Evolutionary conservation across 768 basidiomycete species (phyloP).

Genomic region (Auricularia sp.): DNA sequence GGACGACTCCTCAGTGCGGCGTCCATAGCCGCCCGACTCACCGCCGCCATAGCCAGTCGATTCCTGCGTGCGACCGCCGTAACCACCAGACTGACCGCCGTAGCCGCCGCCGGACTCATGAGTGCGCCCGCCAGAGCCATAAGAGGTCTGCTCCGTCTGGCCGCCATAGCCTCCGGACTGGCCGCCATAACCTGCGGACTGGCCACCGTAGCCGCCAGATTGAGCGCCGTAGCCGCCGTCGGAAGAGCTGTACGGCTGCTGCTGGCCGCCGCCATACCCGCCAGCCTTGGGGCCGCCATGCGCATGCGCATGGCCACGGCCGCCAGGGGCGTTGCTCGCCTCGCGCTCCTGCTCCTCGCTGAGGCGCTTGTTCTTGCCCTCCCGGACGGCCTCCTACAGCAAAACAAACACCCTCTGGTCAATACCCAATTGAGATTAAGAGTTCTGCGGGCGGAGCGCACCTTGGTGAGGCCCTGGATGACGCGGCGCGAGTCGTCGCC

Average conservation of each 20-base stretch:
- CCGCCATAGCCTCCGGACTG: neutral
- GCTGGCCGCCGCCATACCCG: neutral
- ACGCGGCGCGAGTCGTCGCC: slow-evolving; percentile 33
- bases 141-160: slow-evolving; percentile 4
- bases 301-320: neutral
- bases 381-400: slow-evolving; percentile 40
- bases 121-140: slow-evolving; percentile 7
- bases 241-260: neutral
- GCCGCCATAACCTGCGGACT: neutral
- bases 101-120: neutral
- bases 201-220: neutral
- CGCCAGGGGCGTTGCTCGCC: neutral
- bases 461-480: slow-evolving; percentile 45
- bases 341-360: slow-evolving; percentile 31
- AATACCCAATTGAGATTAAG: neutral
- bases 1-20: slow-evolving; percentile 3
- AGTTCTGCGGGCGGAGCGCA: slow-evolving; percentile 10
- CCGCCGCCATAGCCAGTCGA: neutral
- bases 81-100: neutral
- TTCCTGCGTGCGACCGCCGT: neutral
- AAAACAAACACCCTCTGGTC: neutral
- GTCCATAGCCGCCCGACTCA: slow-evolving; percentile 3
- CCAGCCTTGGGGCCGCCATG: neutral
- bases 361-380: slow-evolving; percentile 47
- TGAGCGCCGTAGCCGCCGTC: neutral